These are phyloP conservation scores for Aspergillus quadricinctus DNA, from an alignment of 2,329 filamentous ascomycete species.

Conservation along the genomic window DNA sequence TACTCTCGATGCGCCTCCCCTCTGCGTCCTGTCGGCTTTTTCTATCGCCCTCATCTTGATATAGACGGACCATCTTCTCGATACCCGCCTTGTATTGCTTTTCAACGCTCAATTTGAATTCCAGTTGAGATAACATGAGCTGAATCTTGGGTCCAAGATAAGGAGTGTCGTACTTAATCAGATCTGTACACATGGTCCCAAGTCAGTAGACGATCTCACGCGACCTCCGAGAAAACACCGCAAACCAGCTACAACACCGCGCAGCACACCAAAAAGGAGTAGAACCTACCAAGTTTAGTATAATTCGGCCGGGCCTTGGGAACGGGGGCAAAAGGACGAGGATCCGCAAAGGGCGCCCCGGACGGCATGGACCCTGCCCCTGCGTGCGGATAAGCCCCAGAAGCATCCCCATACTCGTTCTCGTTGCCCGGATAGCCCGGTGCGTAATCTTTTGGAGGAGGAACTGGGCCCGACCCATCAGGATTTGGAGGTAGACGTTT, in stretches of 20 bases:
- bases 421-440: slow-evolving; percentile 50
- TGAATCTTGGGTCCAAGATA: slow-evolving; percentile 96
- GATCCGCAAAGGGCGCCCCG: slow-evolving; percentile 71
- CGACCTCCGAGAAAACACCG: slow-evolving; percentile 4
- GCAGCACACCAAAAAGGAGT: neutral
- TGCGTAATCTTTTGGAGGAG: slow-evolving; percentile 69
- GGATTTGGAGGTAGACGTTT: slow-evolving; percentile 44
- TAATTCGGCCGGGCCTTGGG: slow-evolving; percentile 83
- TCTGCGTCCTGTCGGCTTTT: slow-evolving; percentile 94
- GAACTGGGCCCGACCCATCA: slow-evolving; percentile 48
- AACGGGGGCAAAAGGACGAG: slow-evolving; percentile 61
- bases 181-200: slow-evolving; percentile 53
- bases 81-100: slow-evolving; percentile 99
- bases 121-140: slow-evolving; percentile 96
- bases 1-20: slow-evolving; percentile 84
- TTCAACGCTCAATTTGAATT: slow-evolving; percentile 98
- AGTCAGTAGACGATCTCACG: slow-evolving; percentile 12
- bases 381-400: slow-evolving; percentile 53
- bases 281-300: slow-evolving; percentile 79
- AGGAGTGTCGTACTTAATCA: slow-evolving; percentile 97
- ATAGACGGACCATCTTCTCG: slow-evolving; percentile 98
- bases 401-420: slow-evolving; percentile 59
- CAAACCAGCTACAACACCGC: neutral
- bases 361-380: slow-evolving; percentile 75
- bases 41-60: slow-evolving; percentile 93